phyloP scores from a whole-genome alignment of 305 asterid species.

The Striga hermonthica region DNA sequence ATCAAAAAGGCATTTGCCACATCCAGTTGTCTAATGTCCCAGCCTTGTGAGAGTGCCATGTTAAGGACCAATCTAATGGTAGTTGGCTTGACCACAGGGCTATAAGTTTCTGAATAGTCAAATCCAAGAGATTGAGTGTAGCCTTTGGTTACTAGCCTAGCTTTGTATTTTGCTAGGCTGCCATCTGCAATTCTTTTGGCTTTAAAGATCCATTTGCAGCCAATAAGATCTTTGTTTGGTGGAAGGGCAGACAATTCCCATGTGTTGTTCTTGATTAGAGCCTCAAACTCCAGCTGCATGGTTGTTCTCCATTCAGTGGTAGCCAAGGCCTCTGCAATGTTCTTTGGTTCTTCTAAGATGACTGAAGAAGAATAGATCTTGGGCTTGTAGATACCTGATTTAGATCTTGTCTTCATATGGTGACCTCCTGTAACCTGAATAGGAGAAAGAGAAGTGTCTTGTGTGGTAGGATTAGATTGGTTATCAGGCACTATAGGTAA shows the following conservation, averaged over 20 bases:
- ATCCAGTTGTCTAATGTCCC: background rate
- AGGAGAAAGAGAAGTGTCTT: no score
- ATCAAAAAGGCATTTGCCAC: background rate
- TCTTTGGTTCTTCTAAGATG: background rate
- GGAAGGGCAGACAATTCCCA: background rate
- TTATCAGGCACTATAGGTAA: no score
- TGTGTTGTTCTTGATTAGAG: background rate
- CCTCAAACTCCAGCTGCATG: background rate
- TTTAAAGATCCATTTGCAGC: background rate
- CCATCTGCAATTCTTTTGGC: background rate
- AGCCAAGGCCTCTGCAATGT: background rate
- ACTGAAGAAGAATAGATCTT: background rate
- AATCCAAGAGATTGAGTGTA: background rate
- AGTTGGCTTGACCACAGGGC: background rate
- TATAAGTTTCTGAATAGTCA: background rate
- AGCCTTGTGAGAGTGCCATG: background rate
- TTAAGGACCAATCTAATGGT: background rate
- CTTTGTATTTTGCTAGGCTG: background rate
- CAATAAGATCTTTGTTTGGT: background rate
- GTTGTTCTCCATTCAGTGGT: background rate
- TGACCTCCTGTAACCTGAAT: no score
- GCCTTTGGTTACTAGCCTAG: background rate
- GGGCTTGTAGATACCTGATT: background rate
- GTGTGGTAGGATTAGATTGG: no score
- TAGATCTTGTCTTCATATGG: background rate